Evolutionary conservation across 768 basidiomycete species (phyloP), one percentile per base, ranked within the genome.

Genomic region (Kwoniella shandongensis): DNA sequence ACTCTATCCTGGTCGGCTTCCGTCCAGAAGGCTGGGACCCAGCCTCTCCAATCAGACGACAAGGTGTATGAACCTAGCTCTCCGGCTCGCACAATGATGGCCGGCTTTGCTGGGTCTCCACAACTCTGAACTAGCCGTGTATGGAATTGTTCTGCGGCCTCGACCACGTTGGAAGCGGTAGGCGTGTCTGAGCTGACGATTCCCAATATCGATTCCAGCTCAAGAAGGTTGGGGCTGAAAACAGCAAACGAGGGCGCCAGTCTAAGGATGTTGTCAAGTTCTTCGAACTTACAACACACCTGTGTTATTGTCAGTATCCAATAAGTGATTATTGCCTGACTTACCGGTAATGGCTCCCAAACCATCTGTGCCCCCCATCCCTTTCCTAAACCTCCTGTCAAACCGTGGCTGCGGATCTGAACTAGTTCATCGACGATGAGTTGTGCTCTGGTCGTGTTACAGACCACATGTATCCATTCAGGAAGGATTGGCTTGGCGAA

Each of bases 331-430:
- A 25, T 23, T 17, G 22, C 22, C 12, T 11, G 23, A 59, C 67
- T 49, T 38, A 73, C 66, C 12, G 58, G 64, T 27, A 73, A 44
- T 25, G 72, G 72, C 38, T 73, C 72, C 72, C 72, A 73, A 22
- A 73, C 42, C 50, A 73, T 30, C 39, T 63, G 65, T 6, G 40
- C 49, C 11, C 44, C 39, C 71, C 66, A 68, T 12, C 42, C 49
- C 38, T 59, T 59, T 2, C 54, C 62, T 22, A 58, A 8, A 7
- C 44, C 48, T 5, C 48, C 22, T 47, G 39, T 63, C 49, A 45
- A 23, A 4, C 50, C 50, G 32, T 39, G 27, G 3, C 6, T 8
- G 8, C 36, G 22, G 11, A 73, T 59, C 1, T 26, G 22, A 4
- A 20, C 17, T 32, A 62, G 44, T 49, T 70, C 69, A 15, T 60